Evolutionary conservation across 768 basidiomycete genomes (phyloP), one percentile per base, ranked within the genome.

Genomic region (Lentinula guzmanii): DNA sequence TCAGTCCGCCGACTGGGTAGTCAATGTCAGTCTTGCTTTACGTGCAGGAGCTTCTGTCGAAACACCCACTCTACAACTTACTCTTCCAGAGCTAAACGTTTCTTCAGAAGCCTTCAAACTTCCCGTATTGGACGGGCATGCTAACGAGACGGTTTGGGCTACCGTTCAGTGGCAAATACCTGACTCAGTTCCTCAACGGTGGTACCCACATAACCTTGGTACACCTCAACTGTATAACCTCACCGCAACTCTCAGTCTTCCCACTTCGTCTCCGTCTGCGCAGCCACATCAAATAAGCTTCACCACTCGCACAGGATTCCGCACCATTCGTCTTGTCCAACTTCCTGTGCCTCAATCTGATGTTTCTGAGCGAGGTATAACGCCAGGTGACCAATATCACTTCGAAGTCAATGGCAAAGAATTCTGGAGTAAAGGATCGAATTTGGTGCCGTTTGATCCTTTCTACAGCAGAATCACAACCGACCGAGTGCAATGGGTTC

Each of bases 361-460:
- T 34, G 65, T 84, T 18, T 68, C 67, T 2, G 64, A 69, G 35
- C 75, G 79, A 4, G 82, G 83, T 1, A 83, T 85, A 60, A 84
- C 78, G 0, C 82, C 84, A 1, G 83, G 84, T 6, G 82, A 86
- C 63, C 77, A 85, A 64, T 85, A 82, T 79, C 82, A 85, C 67
- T 85, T 86, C 66, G 75, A 80, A 62, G 75, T 86, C 61, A 85
- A 86, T 56, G 84, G 84, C 9, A 78, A 78, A 66, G 76, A 77
- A 13, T 83, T 85, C 65, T 85, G 82, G 62, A 79, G 76, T 54
- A 73, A 78, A 8, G 83, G 84, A 8, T 83, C 82, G 28, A 86
- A 84, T 58, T 77, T 84, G 64, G 83, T 86, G 60, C 85, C 85
- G 1, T 85, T 83, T 64, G 84, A 86, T 69, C 80, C 81, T 7